A percentile compares a stretch with the other conserved stretches of the same genome.
These are phyloP conservation scores for Flaveria ramosissima DNA, from an alignment of 129 eudicot species.

Conservation along the genomic window DNA sequence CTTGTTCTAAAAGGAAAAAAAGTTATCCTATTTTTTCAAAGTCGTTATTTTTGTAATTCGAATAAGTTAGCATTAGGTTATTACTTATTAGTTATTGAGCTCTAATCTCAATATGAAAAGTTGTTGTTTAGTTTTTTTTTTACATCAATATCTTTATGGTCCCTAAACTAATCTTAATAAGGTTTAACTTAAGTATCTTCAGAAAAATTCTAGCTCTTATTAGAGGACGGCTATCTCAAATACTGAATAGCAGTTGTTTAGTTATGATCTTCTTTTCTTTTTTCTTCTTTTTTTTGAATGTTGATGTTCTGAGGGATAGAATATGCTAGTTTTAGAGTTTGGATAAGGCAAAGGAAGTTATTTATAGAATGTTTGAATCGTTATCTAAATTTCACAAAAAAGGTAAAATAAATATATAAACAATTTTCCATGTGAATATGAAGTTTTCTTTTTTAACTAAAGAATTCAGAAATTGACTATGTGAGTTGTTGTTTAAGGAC, in stretches of 20 bases:
- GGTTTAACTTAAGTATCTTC: no score
- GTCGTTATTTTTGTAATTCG: no score
- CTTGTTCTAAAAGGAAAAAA: no score
- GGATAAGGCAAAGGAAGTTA: not conserved
- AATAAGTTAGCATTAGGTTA: no score
- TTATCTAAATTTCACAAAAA: not conserved
- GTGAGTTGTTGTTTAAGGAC: not conserved
- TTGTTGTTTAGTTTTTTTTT: no score
- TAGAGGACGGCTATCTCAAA: no score
- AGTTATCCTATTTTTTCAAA: no score
- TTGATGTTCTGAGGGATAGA: not conserved
- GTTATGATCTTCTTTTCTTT: not conserved
- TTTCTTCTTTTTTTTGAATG: no score
- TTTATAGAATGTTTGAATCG: slow-evolving; percentile 1
- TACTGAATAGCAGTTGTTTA: not conserved
- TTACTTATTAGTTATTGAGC: not conserved
- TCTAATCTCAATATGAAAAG: not conserved
- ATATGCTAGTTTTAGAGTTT: not conserved
- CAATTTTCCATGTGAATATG: not conserved
- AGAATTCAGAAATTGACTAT: not conserved
- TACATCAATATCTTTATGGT: no score
- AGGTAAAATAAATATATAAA: not conserved
- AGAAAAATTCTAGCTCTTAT: no score
- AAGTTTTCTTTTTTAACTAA: not conserved
- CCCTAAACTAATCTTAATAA: no score